Evolutionary conservation across 805 yeast species (phyloP), one percentile per base, ranked within the genome.

Genomic region (Zygosaccharomyces siamensis): DNA sequence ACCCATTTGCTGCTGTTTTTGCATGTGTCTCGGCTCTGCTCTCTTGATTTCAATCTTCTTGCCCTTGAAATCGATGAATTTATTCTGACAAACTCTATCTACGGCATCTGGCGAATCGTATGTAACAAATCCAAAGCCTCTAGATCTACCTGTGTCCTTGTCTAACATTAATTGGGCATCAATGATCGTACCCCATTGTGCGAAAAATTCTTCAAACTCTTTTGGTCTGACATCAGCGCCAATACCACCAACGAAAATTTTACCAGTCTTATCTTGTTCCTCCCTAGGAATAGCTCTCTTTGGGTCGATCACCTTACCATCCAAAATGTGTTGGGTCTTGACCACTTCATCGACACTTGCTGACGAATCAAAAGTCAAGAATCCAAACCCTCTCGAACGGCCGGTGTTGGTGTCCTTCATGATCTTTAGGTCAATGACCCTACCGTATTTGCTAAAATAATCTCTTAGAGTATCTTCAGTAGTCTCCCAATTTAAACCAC

Each of bases 401-500:
- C 97, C 97, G 6, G 93, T 86, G 40, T 76, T 72, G 37, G 79
- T 76, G 65, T 92, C 98, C 60, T 93, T 84, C 98, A 93, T 92
- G 53, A 92, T 92, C 35, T 92, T 87, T 61, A 86, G 80, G 56
- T 90, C 97, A 37, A 80, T 66, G 47, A 92, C 90, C 55, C 85
- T 92, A 58, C 99, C 99, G 65, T 79, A 92, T 67, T 90, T 84
- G 42, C 84, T 73, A 66, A 92, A 92, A 66, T 92, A 92, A 47
- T 81, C 83, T 57, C 77, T 81, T 69, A 92, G 72, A 30, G 85
- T 80, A 54, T 89, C 95, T 63, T 92, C 98, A 11, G 90, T 83
- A 12, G 99, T 92, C 64, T 92, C 97, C 98, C 98, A 92, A 63
- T 92, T 93, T 60, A 92, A 80, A 44, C 99, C 99, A 54, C 99